Evolutionary conservation across 441 rosid species (phyloP), one percentile per base, ranked within the genome.

Genomic region (Populus hybrid): DNA sequence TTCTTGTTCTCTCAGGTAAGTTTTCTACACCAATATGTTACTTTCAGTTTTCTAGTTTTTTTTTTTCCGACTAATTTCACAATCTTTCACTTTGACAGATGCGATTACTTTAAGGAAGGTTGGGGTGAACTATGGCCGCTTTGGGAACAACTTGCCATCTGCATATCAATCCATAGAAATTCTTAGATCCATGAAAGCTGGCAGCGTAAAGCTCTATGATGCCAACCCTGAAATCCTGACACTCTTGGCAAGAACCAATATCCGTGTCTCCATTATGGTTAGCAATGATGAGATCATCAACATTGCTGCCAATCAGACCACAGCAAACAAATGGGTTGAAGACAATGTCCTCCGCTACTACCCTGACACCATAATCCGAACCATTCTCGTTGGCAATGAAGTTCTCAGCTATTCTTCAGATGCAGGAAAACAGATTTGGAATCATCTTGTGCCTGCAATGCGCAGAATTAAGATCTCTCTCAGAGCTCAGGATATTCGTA

Each of bases 61-160:
- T 32, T 28, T 28, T 10, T 42, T 3, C 12, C 2, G 8, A 6
- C 78, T 70, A 57, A 71, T 61, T 9, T 23, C 21, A 57, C 28
- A 0, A 8, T 34, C 10, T 50, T 38, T 80, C 20, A 18, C n/a
- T 74, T 65, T 70, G 6, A 64, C 80, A 88, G 89, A 72, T 75
- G 87, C 88, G 18, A 79, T 82, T 36, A 66, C 73, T 32, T 81
- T 86, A 3, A 85, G 53, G 75, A 87, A 79, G 80, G 84, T 93
- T 18, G 99, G 99, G 68, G 75, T 94, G n/a, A 93, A 90, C 84
- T 94, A 89, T 35, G 99, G 99, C 2, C 86, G 82, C 81, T 78
- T 82, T 42, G 99, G 95, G 73, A 81, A 86, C 87, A 90, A 94
- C 79, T 84, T 93, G 67, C 97, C 99, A 40, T 79, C 93, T 21